Evolutionary conservation across 495 filamentous ascomycete genomes (phyloP), one percentile per base, ranked within the genome.

Genomic region (Neurospora terricola): DNA sequence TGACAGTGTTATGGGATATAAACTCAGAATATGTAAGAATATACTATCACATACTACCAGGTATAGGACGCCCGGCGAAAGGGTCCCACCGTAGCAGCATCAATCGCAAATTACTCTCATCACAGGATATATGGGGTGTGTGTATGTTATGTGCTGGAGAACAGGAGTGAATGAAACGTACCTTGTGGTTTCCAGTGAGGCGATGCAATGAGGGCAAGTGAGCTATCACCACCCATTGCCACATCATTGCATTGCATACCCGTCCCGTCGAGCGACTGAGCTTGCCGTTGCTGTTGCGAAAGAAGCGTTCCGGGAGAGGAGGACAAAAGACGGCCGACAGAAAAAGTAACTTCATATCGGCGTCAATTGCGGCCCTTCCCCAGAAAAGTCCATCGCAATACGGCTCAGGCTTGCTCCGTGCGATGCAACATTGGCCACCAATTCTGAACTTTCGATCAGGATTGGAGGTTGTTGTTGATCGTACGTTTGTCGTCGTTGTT

Each of bases 91-190:
- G 69, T 40, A 69, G 48, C 73, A 76, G 78, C 75, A 79, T 79
- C 78, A 79, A 79, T 79, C 78, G 78, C 78, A 79, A 79, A 79
- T 79, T 79, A 78, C 73, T 70, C 75, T 79, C 78, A 79, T 79
- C 78, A 79, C 54, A 66, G 54, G 27, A 66, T 66, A 66, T 34
- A 66, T 70, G 23, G 30, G 45, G 21, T 14, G 70, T 62, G 7
- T 21, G 36, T 62, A 9, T 38, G 12, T n/a, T n/a, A n/a, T 27
- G 27, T 68, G 43, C 27, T 34, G 54, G 7, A 16, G 6, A 16
- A 36, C 27, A 34, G 54, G 6, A 18, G 12, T 34, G 5, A 14
- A 18, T 34, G 1, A 34, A 66, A 34, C 54, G 54, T 34, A 66
- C 54, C 27, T 66, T 66, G 54, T 66, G 54, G 5, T 34, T 1